Evolutionary conservation across 805 yeast species (phyloP).

Genomic region (Lachancea sp.): DNA sequence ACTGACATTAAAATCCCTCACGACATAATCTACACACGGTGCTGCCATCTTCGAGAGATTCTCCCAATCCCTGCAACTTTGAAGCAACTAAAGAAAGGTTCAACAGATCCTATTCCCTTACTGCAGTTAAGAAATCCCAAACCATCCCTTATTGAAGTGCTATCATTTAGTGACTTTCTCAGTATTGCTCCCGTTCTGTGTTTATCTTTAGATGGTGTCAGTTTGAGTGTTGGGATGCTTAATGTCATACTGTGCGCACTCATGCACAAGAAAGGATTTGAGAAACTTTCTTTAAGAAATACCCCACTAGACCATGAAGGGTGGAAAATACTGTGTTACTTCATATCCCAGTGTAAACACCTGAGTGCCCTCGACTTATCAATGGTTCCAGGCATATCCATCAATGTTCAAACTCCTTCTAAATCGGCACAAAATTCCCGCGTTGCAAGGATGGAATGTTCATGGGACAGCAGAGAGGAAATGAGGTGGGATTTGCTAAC

Average conservation of each 20-base stretch:
- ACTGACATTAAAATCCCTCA: conserved; percentile 36
- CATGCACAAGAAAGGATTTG: conserved; percentile 54
- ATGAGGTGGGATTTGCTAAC: conserved; percentile 80
- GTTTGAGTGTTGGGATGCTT: conserved; percentile 68
- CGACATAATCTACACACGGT: conserved; percentile 79
- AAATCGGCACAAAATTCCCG: conserved; percentile 27
- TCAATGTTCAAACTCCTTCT: conserved; percentile 36
- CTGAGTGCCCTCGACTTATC: conserved; percentile 61
- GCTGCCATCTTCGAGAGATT: conserved; percentile 89
- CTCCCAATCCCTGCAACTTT: conserved; percentile 86
- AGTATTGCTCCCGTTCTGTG: conserved; percentile 78
- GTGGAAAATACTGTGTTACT: conserved; percentile 78
- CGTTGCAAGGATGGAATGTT: conserved; percentile 35
- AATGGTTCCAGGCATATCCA: conserved; percentile 35
- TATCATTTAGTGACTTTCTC: conserved; percentile 81
- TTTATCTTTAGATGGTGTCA: conserved; percentile 73
- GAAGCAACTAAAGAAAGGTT: conserved; percentile 67
- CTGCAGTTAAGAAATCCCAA: conserved; percentile 75
- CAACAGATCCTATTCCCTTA: conserved; percentile 74
- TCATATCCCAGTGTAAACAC: conserved; percentile 56
- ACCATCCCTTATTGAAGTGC: conserved; percentile 82
- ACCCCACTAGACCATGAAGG: conserved; percentile 70
- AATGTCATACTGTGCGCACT: conserved; percentile 61
- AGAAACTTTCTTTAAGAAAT: conserved; percentile 71
- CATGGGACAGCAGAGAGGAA: conserved; percentile 46